phyloP scores from a whole-genome alignment of 2,329 filamentous ascomycete species.

The Exserohilum turcica region DNA sequence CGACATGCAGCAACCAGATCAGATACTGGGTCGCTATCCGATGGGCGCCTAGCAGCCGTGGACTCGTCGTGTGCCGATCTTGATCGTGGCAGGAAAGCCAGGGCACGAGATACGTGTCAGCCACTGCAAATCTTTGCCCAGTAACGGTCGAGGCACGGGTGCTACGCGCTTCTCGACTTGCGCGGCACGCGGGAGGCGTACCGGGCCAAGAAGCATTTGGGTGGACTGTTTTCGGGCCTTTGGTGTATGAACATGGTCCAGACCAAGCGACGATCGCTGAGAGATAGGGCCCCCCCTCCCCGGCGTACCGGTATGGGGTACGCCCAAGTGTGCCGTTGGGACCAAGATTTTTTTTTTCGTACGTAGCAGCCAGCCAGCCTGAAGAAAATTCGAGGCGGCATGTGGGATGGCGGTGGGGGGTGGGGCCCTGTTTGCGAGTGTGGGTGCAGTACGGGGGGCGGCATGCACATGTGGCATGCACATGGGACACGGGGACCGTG shows the following conservation, averaged over 20 bases:
- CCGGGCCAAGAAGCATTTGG: neutral
- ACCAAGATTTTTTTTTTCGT: neutral
- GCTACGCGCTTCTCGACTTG: neutral
- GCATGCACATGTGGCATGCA: neutral
- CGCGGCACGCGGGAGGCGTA: constrained; percentile 2
- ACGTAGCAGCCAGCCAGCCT: neutral
- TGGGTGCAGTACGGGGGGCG: neutral
- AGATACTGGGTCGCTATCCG: no score
- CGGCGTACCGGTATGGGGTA: neutral
- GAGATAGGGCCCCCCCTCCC: neutral
- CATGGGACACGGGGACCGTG: neutral
- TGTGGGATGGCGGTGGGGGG: neutral
- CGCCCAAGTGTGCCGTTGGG: neutral
- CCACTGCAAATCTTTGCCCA: neutral
- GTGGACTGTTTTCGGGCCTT: constrained; percentile 4
- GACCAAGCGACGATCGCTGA: neutral
- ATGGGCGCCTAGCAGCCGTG: no score
- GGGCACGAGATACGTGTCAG: no score
- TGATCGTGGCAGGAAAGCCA: no score
- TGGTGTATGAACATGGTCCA: neutral
- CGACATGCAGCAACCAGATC: no score
- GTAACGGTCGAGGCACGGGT: neutral
- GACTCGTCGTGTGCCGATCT: no score
- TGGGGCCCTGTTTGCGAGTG: no score
- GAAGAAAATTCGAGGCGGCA: neutral